Evolutionary conservation across 768 basidiomycete species (phyloP), one percentile per base, ranked within the genome.

Genomic region (Trametes meyenii): DNA sequence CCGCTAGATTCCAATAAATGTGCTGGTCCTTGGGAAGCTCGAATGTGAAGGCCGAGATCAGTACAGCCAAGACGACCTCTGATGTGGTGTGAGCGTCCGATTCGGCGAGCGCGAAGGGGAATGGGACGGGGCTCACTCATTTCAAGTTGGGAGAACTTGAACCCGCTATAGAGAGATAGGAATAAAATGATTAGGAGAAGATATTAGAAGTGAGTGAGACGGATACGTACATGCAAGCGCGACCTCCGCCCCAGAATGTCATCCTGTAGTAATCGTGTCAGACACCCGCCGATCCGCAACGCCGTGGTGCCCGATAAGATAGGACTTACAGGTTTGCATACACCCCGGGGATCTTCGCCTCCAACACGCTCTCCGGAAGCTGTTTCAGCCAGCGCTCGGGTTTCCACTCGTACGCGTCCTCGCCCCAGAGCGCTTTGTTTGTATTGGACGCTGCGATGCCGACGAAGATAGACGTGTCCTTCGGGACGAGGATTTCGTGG

Each of bases 211-310:
- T 21, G 12, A 36, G 13, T 11, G 11, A 46, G n/a, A 40, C 33
- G 7, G 1, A 14, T 16, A 72, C 78, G 60, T 48, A 80, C 79
- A 82, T 79, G 75, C 80, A 82, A 6, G 78, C 73, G 21, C 80
- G 69, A 12, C 74, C 72, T 14, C 80, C 80, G 40, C 75, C 79
- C 13, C 77, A 58, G 67, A 80, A 82, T 0, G 80, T 80, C 77
- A 80, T 77, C 29, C 79, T 81, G 38, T 13, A 23, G 11, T 29
- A 1, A 6, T 26, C 33, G 4, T 48, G 38, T 45, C 23, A 24
- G 23, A 1, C n/a, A 36, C 19, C 2, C 4, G 17, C 4, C 35
- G 7, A 8, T 33, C 6, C 13, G 12, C 12, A 36, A 55, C 59
- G n/a, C n/a, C n/a, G n/a, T n/a, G n/a, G n/a, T n/a, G n/a, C n/a